Base-by-base conservation (phyloP, 352 stramenopile species). In the Thalassiosira livingstoniorum region DNA sequence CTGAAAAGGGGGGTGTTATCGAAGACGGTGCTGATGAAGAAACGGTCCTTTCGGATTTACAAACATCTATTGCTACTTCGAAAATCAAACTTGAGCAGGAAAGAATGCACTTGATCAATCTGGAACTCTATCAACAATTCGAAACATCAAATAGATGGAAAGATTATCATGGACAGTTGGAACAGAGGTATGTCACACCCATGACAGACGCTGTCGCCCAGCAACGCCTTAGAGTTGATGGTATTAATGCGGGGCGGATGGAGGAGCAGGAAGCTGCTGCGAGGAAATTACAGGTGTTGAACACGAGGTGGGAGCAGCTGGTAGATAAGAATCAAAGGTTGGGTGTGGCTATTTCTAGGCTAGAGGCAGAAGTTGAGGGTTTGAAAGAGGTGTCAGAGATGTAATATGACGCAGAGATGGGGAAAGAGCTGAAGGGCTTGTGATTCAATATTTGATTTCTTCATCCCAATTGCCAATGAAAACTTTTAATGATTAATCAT, bases 211-310 rank as follows among this genome's bases (percentile, higher is more conserved):
- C 64, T 23, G 58, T 82, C 34, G 77, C 83, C 53, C n/a, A 23
- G 42, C 80, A 87, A 35, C 60, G 80, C 2, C 53, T 69, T 25
- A 55, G 66, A 25, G 80, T 87, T 0, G 80, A 87, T 68, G 70
- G 68, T 25, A 81, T 87, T 31, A 87, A 87, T 70, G 80, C 67
- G 2, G 58, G 45, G 15, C 39, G 80, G 18, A 87, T 85, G 80
- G 75, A 87, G 64, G 77, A 85, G 42, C 80, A 87, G 57, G 31
- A 34, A 2, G 4, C 5, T 31, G 25, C 23, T 11, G 45, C 72
- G 45, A 66, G 32, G 2, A 81, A 77, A 71, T 64, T 87, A 53
- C 47, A 70, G 23, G 64, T 35, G 23, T 65, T 85, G 69, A 43
- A 42, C 23, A 0, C 18, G 27, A 72, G 69, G 21, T 60, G 35